Percentiles rank a stretch among this genome's conserved stretches.
phyloP scores from a whole-genome alignment of 2,329 filamentous ascomycete genomes.

The Colletotrichum phormii region DNA sequence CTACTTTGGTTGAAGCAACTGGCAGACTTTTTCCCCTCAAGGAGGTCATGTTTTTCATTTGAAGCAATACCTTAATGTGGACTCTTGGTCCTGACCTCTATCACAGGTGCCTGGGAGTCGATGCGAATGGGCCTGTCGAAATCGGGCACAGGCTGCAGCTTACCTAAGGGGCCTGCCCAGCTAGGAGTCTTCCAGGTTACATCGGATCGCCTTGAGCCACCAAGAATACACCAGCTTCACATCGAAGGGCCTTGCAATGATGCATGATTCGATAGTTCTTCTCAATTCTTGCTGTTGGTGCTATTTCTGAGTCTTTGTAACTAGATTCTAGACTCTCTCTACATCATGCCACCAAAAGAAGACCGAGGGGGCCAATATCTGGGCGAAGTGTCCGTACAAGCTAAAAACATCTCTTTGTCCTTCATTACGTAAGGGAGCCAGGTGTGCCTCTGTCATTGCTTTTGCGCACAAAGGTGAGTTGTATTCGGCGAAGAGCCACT shows the following conservation, averaged over 20 bases:
- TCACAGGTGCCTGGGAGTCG: too few species aligned
- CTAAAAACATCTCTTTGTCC: neutral
- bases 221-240: neutral
- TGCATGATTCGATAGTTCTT: neutral
- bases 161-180: neutral
- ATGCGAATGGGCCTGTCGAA: neutral
- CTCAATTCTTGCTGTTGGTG: neutral
- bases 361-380: neutral
- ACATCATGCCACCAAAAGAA: neutral
- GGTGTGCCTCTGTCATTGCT: neutral
- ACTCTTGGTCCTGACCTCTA: neutral
- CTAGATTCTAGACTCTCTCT: neutral
- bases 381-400: neutral
- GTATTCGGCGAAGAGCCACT: too few species aligned
- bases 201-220: neutral
- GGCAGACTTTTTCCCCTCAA: too few species aligned
- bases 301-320: neutral
- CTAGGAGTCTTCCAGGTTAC: neutral
- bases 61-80: neutral
- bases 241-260: neutral
- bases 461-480: neutral
- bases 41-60: neutral
- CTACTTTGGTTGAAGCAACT: neutral
- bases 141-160: neutral
- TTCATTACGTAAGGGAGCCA: neutral